A percentile compares a stretch with the other conserved stretches of the same genome.
Evolutionary conservation across 768 basidiomycete genomes (phyloP).

Genomic region (Hortiboletus campestris): DNA sequence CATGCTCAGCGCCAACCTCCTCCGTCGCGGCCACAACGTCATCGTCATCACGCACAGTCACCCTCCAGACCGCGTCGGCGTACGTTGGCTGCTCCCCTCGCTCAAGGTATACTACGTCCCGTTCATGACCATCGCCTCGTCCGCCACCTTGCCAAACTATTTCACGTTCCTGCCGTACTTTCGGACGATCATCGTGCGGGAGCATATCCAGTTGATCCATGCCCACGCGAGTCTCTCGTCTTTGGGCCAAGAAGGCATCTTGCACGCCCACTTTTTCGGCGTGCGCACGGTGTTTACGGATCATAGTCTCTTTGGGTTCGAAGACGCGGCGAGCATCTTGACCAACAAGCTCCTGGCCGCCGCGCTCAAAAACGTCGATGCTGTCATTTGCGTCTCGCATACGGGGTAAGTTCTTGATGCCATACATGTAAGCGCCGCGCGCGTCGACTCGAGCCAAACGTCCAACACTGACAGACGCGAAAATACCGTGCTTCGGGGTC

Average conservation of each 20-base stretch:
- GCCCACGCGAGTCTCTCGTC: slow-evolving; percentile 90
- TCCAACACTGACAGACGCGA: slow-evolving; percentile 67
- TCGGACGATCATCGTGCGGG: slow-evolving; percentile 82
- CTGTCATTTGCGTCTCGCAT: slow-evolving; percentile 93
- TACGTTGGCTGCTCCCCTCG: slow-evolving; percentile 83
- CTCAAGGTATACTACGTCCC: slow-evolving; percentile 96
- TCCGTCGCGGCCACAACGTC: slow-evolving; percentile 85
- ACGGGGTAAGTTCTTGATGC: slow-evolving; percentile 64
- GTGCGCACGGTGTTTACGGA: slow-evolving; percentile 94
- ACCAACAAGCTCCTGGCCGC: slow-evolving; percentile 94
- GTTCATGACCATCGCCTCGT: slow-evolving; percentile 82
- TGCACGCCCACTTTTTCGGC: slow-evolving; percentile 85
- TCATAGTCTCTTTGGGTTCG: slow-evolving; percentile 95
- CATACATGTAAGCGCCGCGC: not conserved
- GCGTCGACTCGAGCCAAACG: not conserved
- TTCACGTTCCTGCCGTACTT: slow-evolving; percentile 91
- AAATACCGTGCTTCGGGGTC: slow-evolving; percentile 89
- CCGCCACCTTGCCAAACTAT: slow-evolving; percentile 93
- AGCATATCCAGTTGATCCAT: slow-evolving; percentile 84
- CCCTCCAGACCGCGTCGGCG: slow-evolving; percentile 77
- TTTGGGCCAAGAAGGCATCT: slow-evolving; percentile 87
- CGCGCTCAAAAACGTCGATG: slow-evolving; percentile 87
- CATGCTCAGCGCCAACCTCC: slow-evolving; percentile 82
- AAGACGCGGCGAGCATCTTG: slow-evolving; percentile 93
- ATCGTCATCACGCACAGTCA: slow-evolving; percentile 95